Conservation (phyloP, 805 yeast genomes). For the Wickerhamomyces pijperi region DNA sequence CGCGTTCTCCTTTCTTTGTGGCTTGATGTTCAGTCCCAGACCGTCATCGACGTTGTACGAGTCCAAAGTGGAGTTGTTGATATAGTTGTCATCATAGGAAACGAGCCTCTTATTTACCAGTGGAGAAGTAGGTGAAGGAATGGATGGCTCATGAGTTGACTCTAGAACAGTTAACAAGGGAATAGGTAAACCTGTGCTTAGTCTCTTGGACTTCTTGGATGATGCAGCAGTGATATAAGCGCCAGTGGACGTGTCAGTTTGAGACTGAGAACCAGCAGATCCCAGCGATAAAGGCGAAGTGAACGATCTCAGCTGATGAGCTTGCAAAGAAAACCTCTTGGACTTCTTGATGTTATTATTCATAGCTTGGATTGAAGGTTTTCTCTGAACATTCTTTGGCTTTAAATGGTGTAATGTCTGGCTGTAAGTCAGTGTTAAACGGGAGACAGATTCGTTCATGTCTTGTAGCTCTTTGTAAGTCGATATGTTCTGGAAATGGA, state of each 20-base stretch:
- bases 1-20: too few relatives aligned
- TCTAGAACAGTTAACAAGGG: slow-evolving; percentile 20
- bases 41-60: background rate
- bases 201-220: slow-evolving; percentile 10
- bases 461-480: background rate
- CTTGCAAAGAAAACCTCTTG: background rate
- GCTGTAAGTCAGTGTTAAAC: background rate
- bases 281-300: slow-evolving; percentile 2
- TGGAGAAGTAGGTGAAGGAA: background rate
- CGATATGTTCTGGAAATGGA: background rate
- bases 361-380: background rate
- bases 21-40: too few relatives aligned
- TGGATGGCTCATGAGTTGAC: slow-evolving; percentile 2
- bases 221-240: slow-evolving; percentile 2
- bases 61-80: slow-evolving; percentile 5
- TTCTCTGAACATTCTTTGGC: background rate
- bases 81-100: slow-evolving; percentile 15
- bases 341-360: background rate
- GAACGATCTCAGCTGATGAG: background rate
- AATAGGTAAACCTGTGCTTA: slow-evolving; percentile 18
- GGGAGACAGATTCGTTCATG: background rate
- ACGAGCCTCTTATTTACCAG: slow-evolving; percentile 3
- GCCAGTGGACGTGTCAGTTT: too few relatives aligned
- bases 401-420: background rate
- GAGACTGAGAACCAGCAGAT: background rate